Evolutionary conservation across 169 alveolate genomes (phyloP).

Genomic region (Blepharisma undulans): DNA sequence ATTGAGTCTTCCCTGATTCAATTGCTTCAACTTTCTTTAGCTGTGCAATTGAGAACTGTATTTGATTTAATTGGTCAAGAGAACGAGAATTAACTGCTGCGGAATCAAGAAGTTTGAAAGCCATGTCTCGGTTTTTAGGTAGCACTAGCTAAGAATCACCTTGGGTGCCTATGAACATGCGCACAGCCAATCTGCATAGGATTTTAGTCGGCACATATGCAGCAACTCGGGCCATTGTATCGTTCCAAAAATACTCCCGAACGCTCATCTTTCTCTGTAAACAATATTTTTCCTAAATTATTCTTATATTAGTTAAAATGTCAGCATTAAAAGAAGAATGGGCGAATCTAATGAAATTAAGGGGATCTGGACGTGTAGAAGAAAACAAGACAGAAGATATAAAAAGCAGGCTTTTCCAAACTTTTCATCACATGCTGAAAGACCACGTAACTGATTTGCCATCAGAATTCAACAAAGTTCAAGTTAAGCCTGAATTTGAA

Average conservation of each 20-base stretch:
- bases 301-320: neutral
- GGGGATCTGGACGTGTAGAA: neutral
- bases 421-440: neutral
- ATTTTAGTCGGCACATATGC: neutral
- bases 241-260: neutral
- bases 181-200: neutral
- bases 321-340: constrained; percentile 18
- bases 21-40: neutral
- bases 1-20: neutral
- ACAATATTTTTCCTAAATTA: neutral
- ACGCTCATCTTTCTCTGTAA: neutral
- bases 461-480: neutral
- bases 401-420: neutral
- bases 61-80: neutral
- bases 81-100: neutral
- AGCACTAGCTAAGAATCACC: neutral
- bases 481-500: neutral
- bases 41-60: neutral
- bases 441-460: neutral
- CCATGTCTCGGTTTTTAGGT: constrained; percentile 25
- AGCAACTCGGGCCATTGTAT: neutral
- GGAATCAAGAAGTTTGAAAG: neutral
- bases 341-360: neutral
- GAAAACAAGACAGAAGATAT: neutral
- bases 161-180: neutral